phyloP scores from a whole-genome alignment of 495 filamentous ascomycete genomes.

The Aspergillus avenaceus region DNA sequence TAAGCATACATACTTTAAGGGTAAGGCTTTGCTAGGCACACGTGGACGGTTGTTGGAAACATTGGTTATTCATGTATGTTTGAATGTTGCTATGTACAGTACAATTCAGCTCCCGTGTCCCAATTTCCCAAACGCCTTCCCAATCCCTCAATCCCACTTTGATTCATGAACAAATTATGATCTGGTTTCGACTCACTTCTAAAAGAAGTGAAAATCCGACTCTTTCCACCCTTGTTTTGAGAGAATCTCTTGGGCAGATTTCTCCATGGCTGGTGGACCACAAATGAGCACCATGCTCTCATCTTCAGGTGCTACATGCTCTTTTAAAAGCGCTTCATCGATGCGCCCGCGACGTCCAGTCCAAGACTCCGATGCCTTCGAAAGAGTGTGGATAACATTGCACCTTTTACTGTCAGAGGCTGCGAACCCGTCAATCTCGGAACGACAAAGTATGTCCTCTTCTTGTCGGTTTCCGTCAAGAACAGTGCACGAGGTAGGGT shows the following conservation, averaged over 20 bases:
- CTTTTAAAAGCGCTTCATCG: constrained; percentile 53
- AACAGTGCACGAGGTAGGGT: constrained; percentile 62
- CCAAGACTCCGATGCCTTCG: constrained; percentile 60
- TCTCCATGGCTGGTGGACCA: constrained; percentile 77
- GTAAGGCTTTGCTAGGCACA: too few relatives aligned
- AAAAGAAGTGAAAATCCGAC: constrained; percentile 85
- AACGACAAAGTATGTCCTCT: constrained; percentile 78
- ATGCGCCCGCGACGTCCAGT: constrained; percentile 68
- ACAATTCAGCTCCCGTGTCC: too few relatives aligned
- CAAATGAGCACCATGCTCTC: constrained; percentile 75
- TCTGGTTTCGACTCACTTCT: too few relatives aligned
- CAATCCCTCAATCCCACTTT: too few relatives aligned
- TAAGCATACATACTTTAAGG: too few relatives aligned
- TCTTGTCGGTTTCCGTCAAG: constrained; percentile 76
- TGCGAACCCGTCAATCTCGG: constrained; percentile 67
- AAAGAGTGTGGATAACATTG: constrained; percentile 69
- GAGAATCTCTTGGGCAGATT: constrained; percentile 58
- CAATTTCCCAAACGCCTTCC: too few relatives aligned
- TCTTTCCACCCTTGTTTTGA: constrained; percentile 71
- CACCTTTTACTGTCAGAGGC: constrained; percentile 50
- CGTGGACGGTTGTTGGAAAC: too few relatives aligned
- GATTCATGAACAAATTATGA: too few relatives aligned
- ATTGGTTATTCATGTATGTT: background rate
- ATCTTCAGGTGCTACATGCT: constrained; percentile 49
- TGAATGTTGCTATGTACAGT: too few relatives aligned